These are phyloP conservation scores for Combretum micranthum DNA, from an alignment of 345 rosid genomes.

Conservation along the genomic window DNA sequence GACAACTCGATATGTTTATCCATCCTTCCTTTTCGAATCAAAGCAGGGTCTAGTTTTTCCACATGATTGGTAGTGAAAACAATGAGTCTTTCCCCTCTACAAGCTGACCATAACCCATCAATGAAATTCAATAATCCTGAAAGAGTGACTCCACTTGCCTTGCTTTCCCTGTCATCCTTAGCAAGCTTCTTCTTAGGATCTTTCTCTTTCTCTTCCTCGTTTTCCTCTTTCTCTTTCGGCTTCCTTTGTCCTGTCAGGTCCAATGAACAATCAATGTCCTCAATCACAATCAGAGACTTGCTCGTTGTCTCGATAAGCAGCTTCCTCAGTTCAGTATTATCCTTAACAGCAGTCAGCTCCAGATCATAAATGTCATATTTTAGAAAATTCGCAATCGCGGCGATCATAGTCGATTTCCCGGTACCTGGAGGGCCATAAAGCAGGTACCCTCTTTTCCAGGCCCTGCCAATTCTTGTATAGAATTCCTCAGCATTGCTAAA, in stretches of 20 bases:
- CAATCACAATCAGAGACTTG: conserved; percentile 15
- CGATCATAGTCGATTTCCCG: conserved; percentile 13
- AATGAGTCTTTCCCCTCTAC: conserved; percentile 1
- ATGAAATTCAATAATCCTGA: conserved; percentile 9
- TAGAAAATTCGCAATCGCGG: conserved; percentile 11
- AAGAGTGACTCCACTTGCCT: background rate
- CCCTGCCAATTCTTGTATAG: conserved; percentile 8
- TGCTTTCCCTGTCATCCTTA: background rate
- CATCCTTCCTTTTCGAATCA: conserved; percentile 11
- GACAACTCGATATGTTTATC: conserved; percentile 14
- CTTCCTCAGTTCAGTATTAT: conserved; percentile 8
- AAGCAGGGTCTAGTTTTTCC: conserved; percentile 9
- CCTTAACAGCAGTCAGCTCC: conserved; percentile 11
- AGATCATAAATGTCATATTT: conserved; percentile 8
- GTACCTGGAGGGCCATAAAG: conserved; percentile 13
- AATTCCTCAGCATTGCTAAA: conserved; percentile 1
- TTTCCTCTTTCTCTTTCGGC: background rate
- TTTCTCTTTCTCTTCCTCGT: too few relatives aligned
- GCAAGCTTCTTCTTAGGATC: background rate
- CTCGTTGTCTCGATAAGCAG: conserved; percentile 7
- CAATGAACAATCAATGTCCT: conserved; percentile 14
- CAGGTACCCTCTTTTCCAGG: conserved; percentile 13
- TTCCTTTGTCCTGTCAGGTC: conserved; percentile 9
- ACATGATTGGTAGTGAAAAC: conserved; percentile 7
- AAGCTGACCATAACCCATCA: conserved; percentile 10